These are phyloP conservation scores for Herpetomonas tarakana DNA, from an alignment of 208 protist genomes.

Conservation along the genomic window DNA sequence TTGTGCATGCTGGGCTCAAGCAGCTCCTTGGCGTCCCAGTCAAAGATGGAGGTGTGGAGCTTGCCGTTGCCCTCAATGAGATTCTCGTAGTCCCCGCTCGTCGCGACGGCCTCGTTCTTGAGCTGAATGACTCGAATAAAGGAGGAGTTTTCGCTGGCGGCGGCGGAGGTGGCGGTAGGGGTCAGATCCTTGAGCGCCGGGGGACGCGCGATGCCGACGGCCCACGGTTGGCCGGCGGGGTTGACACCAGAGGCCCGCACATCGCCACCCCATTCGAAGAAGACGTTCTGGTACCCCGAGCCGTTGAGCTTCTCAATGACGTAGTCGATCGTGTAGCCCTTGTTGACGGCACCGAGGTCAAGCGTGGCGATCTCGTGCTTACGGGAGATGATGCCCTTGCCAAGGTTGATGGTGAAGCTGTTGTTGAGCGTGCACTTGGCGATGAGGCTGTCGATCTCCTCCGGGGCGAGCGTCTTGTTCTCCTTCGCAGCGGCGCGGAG, in stretches of 20 bases:
- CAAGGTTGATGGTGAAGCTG: conserved; percentile 48
- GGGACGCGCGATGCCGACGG: conserved; percentile 50
- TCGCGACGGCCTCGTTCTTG: conserved; percentile 56
- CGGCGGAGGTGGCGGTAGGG: conserved; percentile 12
- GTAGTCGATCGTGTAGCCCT: conserved; percentile 62
- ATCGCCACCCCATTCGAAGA: conserved; percentile 73
- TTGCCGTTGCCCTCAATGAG: conserved; percentile 37
- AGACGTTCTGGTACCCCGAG: conserved; percentile 35
- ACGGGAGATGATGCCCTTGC: conserved; percentile 34
- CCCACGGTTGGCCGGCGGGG: conserved; percentile 27
- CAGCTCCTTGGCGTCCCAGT: conserved; percentile 28
- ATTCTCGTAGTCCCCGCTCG: conserved; percentile 72
- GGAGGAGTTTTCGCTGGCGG: conserved; percentile 15
- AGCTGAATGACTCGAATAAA: conserved; percentile 53
- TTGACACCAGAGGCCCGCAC: conserved; percentile 45
- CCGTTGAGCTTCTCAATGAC: conserved; percentile 40
- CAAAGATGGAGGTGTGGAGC: conserved; percentile 42
- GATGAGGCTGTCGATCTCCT: conserved; percentile 20
- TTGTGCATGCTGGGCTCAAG: conserved; percentile 33
- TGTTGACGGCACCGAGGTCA: conserved; percentile 58
- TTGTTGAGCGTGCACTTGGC: conserved; percentile 34
- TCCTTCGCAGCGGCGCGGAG: conserved; percentile 28
- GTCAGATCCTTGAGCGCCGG: conserved; percentile 39
- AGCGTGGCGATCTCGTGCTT: conserved; percentile 46
- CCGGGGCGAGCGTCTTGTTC: conserved; percentile 21